These are phyloP conservation scores for Coriaria nepalensis DNA, from an alignment of 306 rosid genomes.

Conservation along the genomic window DNA sequence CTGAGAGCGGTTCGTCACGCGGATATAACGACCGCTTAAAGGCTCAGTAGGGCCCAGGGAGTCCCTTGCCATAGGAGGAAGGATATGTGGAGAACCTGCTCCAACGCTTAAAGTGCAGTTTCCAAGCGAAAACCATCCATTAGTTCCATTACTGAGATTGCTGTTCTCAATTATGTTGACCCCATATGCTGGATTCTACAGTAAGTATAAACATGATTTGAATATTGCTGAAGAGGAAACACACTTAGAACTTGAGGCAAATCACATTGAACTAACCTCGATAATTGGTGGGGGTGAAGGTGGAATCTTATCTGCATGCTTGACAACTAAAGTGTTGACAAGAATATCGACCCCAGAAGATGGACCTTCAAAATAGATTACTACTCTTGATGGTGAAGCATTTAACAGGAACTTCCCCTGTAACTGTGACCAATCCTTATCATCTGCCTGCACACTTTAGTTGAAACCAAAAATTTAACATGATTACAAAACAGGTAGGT, in stretches of 20 bases:
- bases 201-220: conserved; percentile 14
- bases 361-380: conserved; percentile 86
- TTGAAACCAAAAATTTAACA: conserved; percentile 19
- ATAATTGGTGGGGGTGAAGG: conserved; percentile 58
- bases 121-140: conserved; percentile 83
- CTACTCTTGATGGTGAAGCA: conserved; percentile 61
- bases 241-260: conserved; percentile 1
- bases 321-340: conserved; percentile 51
- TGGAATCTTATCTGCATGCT: conserved; percentile 64
- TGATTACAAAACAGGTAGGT: not conserved
- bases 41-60: conserved; percentile 71
- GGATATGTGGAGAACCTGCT: conserved; percentile 64
- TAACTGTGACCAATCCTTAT: conserved; percentile 74
- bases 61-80: conserved; percentile 96
- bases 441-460: conserved; percentile 80
- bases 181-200: conserved; percentile 60
- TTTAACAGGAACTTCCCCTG: conserved; percentile 87
- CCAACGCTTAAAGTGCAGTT: conserved; percentile 60
- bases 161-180: conserved; percentile 69
- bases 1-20: conserved; percentile 70
- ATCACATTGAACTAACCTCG: conserved; percentile 34
- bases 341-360: conserved; percentile 82
- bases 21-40: conserved; percentile 55
- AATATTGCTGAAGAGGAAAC: conserved; percentile 7
- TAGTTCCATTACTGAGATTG: conserved; percentile 50